Conservation (phyloP, 2,329 filamentous ascomycete species). For the Colletotrichum plurivorum region DNA sequence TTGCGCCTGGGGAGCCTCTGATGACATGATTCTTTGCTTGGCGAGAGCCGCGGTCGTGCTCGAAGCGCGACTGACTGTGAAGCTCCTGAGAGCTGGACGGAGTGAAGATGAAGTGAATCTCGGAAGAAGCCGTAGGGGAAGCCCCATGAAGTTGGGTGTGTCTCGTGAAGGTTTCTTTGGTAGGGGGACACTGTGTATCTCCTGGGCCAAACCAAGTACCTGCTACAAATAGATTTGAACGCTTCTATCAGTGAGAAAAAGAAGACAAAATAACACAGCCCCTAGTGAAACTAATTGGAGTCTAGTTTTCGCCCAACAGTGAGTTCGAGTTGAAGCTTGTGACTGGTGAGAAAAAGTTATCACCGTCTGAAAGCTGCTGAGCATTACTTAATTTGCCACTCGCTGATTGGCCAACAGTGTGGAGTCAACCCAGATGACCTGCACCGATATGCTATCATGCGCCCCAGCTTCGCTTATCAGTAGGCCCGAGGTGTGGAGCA, state of each 20-base stretch:
- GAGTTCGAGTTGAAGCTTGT: slow-evolving; percentile 27
- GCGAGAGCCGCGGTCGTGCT: not conserved
- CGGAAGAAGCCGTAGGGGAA: slow-evolving; percentile 35
- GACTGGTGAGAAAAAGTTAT: slow-evolving; percentile 37
- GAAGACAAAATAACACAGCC: slow-evolving; percentile 2
- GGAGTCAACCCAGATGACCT: slow-evolving; percentile 24
- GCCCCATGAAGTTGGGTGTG: slow-evolving; percentile 22
- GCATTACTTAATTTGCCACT: slow-evolving; percentile 36
- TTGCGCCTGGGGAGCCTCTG: slow-evolving; percentile 14
- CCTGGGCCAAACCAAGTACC: not conserved
- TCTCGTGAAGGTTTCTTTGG: not conserved
- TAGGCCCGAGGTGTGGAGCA: slow-evolving; percentile 29
- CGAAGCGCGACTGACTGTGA: slow-evolving; percentile 14
- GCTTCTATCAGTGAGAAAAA: not conserved
- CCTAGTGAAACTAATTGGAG: not conserved
- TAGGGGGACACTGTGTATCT: not conserved
- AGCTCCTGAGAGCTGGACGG: slow-evolving; percentile 19
- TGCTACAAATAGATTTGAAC: not conserved
- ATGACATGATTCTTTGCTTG: slow-evolving; percentile 22
- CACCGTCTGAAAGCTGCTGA: slow-evolving; percentile 37
- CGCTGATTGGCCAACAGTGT: slow-evolving; percentile 26
- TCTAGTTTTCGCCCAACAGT: not conserved
- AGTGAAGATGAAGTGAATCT: slow-evolving; percentile 38
- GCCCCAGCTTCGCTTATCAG: slow-evolving; percentile 37
- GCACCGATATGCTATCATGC: slow-evolving; percentile 26